A percentile compares a stretch with the other conserved stretches of the same genome.
Evolutionary conservation across 176 grass and related monocot species (phyloP).

Genomic region (Triticum monococcum): DNA sequence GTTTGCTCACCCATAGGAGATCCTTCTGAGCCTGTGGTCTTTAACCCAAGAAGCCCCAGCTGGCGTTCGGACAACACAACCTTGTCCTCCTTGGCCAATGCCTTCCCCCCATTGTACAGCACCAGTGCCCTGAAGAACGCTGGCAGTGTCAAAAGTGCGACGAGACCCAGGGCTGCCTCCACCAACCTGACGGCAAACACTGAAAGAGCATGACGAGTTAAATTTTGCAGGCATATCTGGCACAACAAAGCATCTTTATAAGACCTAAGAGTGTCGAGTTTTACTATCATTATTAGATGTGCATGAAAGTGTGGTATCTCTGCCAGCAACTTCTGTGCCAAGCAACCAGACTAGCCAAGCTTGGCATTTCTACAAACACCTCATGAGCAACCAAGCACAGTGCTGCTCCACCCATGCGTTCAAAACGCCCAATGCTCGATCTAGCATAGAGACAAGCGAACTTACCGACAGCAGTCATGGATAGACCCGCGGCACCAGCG

Average conservation of each 20-base stretch:
- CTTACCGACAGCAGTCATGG: constrained; percentile 51
- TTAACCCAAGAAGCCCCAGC: constrained; percentile 61
- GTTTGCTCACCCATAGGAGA: constrained; percentile 32
- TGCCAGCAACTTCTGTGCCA: constrained; percentile 5
- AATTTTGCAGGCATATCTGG: not conserved
- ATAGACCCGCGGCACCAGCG: constrained; percentile 36
- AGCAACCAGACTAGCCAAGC: not conserved
- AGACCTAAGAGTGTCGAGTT: constrained; percentile 5
- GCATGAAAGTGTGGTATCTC: constrained; percentile 1
- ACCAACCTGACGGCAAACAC: constrained; percentile 53
- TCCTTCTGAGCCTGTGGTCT: constrained; percentile 11
- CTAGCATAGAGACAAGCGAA: constrained; percentile 2
- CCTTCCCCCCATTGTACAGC: constrained; percentile 45
- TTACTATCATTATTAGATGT: constrained; percentile 25
- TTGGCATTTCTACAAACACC: constrained; percentile 43
- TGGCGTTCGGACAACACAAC: constrained; percentile 54
- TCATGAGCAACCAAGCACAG: constrained; percentile 4
- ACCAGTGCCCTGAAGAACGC: constrained; percentile 68
- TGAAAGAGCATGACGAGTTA: constrained; percentile 39
- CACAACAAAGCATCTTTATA: not conserved
- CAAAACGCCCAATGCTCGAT: not conserved
- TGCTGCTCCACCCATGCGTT: not conserved
- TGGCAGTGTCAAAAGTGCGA: constrained; percentile 44
- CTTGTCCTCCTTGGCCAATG: constrained; percentile 44
- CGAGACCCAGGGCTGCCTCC: constrained; percentile 49